Base-by-base conservation (phyloP, 73 alveolate species). In the Paraurostyla sp. region DNA sequence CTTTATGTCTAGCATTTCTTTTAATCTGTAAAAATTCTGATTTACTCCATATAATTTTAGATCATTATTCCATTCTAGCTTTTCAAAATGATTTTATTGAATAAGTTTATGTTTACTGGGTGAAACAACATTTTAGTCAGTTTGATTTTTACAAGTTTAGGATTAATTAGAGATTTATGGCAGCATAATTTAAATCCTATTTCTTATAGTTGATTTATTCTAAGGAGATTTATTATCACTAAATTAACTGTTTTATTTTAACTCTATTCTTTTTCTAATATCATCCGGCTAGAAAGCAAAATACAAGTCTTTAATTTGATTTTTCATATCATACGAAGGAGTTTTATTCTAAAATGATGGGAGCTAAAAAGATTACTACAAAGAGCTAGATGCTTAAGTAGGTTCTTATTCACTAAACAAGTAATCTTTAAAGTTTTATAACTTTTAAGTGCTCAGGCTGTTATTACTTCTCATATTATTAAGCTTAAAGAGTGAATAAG, bases 241-340 rank as follows among this genome's bases (percentile, higher is more conserved):
- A 27, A 4, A 25, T 15, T 32, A 4, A 4, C 40, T 69, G 3
- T 15, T 9, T 9, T 27, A 38, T 4, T 16, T 36, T 69, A 18
- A n/a, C 25, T 69, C 58, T 22, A 69, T 22, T 46, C 40, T 69
- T 41, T 22, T n/a, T 38, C 41, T 43, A 38, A 38, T 2, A 35
- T 69, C 84, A 36, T 69, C 84, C 7, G 58, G 65, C 63, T 69
- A 69, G n/a, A 43, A 69, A 27, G 78, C 78, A 60, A 29, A 60
- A 33, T 60, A 60, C 6, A 60, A 29, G 25, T 25, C 32, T 23
- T 60, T 60, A 9, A 60, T 25, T 13, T 33, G 22, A 60, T 60
- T 60, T 30, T 23, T 60, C 3, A 50, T 25, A 60, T 29, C 32
- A 2, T 9, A 3, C 9, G 69, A 9, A 9, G 33, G 9, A 4